phyloP scores from a whole-genome alignment of 306 rosid species.

The Casuarina cunninghamiana region DNA sequence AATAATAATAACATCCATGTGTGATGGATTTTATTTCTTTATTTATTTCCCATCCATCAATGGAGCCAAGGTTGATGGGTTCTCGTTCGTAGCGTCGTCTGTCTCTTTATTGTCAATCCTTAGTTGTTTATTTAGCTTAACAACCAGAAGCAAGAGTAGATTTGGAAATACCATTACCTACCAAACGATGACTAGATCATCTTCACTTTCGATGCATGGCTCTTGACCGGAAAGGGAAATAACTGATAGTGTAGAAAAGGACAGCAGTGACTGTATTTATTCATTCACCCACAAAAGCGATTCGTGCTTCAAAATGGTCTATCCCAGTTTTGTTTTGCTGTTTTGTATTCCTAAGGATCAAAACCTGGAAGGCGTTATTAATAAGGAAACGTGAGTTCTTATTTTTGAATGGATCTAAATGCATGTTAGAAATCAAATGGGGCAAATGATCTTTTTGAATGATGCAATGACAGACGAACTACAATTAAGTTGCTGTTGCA shows the following conservation, averaged over 20 bases:
- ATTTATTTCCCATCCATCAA: too few relatives aligned
- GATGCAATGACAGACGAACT: not conserved
- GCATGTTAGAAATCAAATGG: too few relatives aligned
- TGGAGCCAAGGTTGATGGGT: not conserved
- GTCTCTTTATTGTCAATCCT: not conserved
- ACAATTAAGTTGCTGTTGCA: too few relatives aligned
- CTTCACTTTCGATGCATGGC: not conserved
- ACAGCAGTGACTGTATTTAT: slow-evolving; percentile 4
- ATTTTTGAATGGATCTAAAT: not conserved
- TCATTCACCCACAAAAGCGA: slow-evolving; percentile 59
- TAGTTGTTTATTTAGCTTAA: not conserved
- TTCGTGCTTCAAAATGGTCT: slow-evolving; percentile 80
- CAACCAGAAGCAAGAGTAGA: not conserved
- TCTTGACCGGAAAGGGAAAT: not conserved
- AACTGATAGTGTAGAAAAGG: not conserved
- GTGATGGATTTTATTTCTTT: not conserved
- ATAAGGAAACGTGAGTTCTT: not conserved
- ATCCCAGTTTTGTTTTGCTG: slow-evolving; percentile 48
- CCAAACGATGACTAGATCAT: not conserved
- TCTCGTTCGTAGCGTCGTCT: not conserved
- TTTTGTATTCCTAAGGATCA: slow-evolving; percentile 71
- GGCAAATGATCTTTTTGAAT: not conserved
- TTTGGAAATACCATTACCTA: not conserved
- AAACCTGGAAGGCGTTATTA: slow-evolving; percentile 48
- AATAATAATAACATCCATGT: not conserved